These are phyloP conservation scores for Cordyceps militaris DNA, from an alignment of 2,329 filamentous ascomycete genomes.

Conservation along the genomic window DNA sequence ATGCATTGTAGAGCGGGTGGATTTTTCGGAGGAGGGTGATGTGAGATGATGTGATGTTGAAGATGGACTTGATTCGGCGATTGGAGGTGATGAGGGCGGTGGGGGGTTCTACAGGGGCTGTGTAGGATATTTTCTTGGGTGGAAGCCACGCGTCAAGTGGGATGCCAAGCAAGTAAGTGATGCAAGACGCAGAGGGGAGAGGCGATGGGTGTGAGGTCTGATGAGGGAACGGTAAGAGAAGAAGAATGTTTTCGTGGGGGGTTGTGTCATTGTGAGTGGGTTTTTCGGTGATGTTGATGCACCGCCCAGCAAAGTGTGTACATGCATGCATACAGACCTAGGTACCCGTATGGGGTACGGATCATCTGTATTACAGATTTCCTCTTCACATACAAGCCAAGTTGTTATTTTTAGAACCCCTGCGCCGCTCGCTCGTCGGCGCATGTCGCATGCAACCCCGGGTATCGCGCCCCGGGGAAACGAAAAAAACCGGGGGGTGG, in stretches of 20 bases:
- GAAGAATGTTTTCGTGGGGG: too few relatives aligned
- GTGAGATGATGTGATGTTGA: neutral
- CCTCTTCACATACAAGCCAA: too few relatives aligned
- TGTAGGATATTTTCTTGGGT: neutral
- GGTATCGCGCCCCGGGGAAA: neutral
- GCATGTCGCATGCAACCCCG: neutral
- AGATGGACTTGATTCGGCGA: neutral
- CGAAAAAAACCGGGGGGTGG: neutral
- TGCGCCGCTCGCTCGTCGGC: neutral
- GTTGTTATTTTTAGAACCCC: slow-evolving; percentile 6
- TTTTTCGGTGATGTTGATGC: neutral
- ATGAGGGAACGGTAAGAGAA: too few relatives aligned
- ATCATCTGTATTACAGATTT: too few relatives aligned
- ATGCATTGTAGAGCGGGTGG: neutral
- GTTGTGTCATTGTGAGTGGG: neutral
- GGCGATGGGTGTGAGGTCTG: too few relatives aligned
- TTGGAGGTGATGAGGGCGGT: neutral
- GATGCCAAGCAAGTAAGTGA: neutral
- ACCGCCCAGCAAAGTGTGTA: too few relatives aligned
- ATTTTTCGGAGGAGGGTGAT: neutral
- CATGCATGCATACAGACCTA: too few relatives aligned
- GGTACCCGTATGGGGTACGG: too few relatives aligned
- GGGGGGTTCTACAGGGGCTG: neutral
- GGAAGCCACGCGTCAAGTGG: neutral
- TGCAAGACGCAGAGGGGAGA: too few relatives aligned